Evolutionary conservation across 139 green algal genomes (phyloP).

Genomic region (Chlamydomonas eustigma): DNA sequence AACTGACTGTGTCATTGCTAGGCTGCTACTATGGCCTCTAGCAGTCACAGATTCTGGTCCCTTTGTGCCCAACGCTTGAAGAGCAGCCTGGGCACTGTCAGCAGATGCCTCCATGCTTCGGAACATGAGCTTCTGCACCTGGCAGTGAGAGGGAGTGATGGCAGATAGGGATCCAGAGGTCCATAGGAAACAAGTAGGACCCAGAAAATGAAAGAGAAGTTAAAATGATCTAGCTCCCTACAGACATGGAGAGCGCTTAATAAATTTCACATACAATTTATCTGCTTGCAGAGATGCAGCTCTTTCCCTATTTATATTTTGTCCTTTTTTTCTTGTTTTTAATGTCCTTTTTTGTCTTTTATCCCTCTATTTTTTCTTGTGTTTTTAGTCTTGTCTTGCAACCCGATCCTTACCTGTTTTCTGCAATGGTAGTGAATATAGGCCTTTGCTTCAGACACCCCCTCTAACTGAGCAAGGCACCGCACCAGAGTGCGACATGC

Average conservation of each 20-base stretch:
- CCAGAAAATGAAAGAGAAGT: no score
- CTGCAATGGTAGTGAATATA: not conserved
- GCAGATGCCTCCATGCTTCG: not conserved
- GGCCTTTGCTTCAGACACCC: constrained; percentile 20
- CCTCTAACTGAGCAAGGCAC: constrained; percentile 27
- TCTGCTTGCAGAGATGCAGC: no score
- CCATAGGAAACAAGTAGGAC: no score
- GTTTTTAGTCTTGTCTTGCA: no score
- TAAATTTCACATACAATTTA: no score
- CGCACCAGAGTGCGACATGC: constrained; percentile 21
- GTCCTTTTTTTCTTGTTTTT: no score
- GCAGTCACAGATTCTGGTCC: not conserved
- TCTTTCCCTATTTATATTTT: no score
- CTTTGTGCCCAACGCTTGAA: not conserved
- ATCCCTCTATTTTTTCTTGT: no score
- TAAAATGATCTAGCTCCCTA: no score
- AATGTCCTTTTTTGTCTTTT: no score
- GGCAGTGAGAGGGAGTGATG: not conserved
- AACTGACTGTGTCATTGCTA: not conserved
- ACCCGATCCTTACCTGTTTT: not conserved
- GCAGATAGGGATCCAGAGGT: no score
- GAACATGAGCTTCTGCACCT: not conserved
- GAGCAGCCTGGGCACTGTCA: not conserved
- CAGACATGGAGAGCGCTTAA: no score
- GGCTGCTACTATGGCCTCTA: not conserved